These are phyloP conservation scores for Xylariomycetidae sp. DNA, from an alignment of 2,329 filamentous ascomycete genomes.

Conservation along the genomic window DNA sequence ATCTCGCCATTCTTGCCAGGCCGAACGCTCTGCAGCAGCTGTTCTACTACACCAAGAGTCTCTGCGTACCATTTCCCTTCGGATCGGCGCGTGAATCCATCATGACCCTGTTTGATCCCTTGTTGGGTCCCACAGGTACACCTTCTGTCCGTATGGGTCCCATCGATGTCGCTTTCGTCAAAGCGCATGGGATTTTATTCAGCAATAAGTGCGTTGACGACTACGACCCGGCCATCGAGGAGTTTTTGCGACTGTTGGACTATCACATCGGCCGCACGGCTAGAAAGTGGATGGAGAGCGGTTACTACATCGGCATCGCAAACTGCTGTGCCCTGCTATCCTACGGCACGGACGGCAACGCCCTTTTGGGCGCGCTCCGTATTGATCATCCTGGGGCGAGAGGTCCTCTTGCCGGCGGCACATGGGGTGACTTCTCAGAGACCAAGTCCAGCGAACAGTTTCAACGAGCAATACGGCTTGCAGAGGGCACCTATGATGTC, in stretches of 20 bases:
- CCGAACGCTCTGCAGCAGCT: conserved; percentile 66
- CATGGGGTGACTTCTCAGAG: conserved; percentile 14
- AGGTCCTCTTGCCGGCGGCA: conserved; percentile 12
- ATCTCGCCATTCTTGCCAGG: conserved; percentile 72
- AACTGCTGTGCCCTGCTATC: conserved; percentile 47
- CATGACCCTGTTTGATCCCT: conserved; percentile 60
- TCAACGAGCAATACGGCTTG: conserved; percentile 19
- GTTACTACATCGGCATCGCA: conserved; percentile 51
- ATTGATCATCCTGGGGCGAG: conserved; percentile 24
- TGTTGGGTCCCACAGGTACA: conserved; percentile 31
- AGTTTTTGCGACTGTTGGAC: conserved; percentile 51
- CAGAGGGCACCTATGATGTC: conserved; percentile 23
- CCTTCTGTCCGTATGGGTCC: conserved; percentile 31
- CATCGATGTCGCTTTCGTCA: conserved; percentile 57
- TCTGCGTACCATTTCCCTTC: conserved; percentile 65
- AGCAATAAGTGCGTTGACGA: conserved; percentile 40
- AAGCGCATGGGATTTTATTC: conserved; percentile 59
- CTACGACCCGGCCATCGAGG: conserved; percentile 36
- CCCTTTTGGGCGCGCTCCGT: conserved; percentile 36
- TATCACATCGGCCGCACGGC: conserved; percentile 47
- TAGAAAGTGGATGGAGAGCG: conserved; percentile 46
- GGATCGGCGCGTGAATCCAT: conserved; percentile 62
- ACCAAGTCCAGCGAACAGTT: conserved; percentile 10
- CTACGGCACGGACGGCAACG: conserved; percentile 45
- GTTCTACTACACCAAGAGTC: conserved; percentile 64